phyloP scores from a whole-genome alignment of 2,329 filamentous ascomycete species.

The Pestalotiopsis sp. region DNA sequence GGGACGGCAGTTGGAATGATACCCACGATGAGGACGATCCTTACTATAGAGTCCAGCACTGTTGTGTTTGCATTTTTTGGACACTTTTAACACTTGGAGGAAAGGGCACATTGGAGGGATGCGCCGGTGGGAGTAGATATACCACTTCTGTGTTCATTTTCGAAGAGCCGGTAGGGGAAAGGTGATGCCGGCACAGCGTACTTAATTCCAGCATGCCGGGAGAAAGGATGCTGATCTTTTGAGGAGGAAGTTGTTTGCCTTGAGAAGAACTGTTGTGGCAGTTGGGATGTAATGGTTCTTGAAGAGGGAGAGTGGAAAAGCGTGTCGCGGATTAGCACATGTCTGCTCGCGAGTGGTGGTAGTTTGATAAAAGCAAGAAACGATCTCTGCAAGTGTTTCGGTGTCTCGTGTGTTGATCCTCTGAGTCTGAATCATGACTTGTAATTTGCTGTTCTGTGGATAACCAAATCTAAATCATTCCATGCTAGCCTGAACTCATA shows the following conservation, averaged over 20 bases:
- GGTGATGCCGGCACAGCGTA: not conserved
- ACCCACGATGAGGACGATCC: constrained; percentile 16
- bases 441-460: no score
- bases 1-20: constrained; percentile 10
- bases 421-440: no score
- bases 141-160: constrained; percentile 7
- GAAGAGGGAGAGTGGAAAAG: not conserved
- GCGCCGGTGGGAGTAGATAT: not conserved
- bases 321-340: not conserved
- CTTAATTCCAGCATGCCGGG: not conserved
- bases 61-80: not conserved
- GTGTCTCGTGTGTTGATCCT: not conserved
- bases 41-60: constrained; percentile 14
- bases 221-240: not conserved
- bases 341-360: not conserved
- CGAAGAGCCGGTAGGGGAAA: not conserved
- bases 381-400: not conserved
- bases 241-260: not conserved
- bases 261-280: not conserved
- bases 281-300: not conserved
- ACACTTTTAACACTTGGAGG: not conserved
- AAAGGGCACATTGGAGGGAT: not conserved
- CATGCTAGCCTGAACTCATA: no score
- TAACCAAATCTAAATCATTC: no score
- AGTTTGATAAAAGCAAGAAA: not conserved